A percentile compares a stretch with the other conserved stretches of the same genome.
Evolutionary conservation across 495 filamentous ascomycete species (phyloP).

Genomic region (Neurospora sp.): DNA sequence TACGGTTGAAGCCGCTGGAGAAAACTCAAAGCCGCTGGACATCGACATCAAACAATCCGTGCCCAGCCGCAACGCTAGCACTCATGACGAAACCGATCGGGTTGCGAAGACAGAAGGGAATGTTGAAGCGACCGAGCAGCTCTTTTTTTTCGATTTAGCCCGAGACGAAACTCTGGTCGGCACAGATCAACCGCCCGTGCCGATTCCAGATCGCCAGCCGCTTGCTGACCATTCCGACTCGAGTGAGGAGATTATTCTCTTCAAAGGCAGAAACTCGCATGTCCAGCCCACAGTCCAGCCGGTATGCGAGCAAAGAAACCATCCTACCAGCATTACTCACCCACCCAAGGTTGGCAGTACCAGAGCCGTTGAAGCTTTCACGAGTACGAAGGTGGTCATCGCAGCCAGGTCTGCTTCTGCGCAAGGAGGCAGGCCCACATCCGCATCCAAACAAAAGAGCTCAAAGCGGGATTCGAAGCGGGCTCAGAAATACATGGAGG

Average conservation of each 20-base stretch:
- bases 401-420: background rate
- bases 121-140: background rate
- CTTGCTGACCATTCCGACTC: conserved; percentile 40
- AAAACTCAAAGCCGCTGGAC: background rate
- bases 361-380: background rate
- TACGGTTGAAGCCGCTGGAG: background rate
- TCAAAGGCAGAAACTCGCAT: conserved; percentile 40
- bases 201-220: conserved; percentile 17
- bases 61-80: background rate
- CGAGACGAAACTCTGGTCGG: conserved; percentile 10
- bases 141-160: conserved; percentile 19
- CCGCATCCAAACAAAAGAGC: background rate
- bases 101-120: background rate
- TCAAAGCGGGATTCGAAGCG: background rate
- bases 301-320: background rate
- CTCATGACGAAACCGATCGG: background rate
- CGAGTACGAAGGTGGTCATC: background rate
- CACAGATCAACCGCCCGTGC: background rate
- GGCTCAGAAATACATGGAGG: conserved; percentile 1
- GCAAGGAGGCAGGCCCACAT: background rate
- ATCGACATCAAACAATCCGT: background rate
- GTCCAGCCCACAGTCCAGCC: conserved; percentile 3
- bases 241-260: conserved; percentile 58
- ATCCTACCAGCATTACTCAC: background rate
- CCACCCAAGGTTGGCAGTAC: background rate